phyloP scores from a whole-genome alignment of 768 basidiomycete genomes.

The Lepiota venenata region DNA sequence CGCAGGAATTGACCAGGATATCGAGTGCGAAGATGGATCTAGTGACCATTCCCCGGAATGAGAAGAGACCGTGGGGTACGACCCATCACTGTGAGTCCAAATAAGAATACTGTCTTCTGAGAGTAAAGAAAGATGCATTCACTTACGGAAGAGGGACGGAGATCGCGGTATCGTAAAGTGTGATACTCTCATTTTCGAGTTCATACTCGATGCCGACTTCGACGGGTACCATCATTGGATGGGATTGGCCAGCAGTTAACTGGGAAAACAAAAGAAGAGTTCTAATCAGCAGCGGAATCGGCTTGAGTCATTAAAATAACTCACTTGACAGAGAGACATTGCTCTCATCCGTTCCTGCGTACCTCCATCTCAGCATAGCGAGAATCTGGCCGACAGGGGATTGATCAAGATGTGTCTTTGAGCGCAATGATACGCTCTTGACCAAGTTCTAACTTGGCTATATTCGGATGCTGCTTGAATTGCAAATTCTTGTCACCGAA shows the following conservation, averaged over 20 bases:
- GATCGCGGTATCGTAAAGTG: slow-evolving; percentile 81
- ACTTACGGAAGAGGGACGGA: slow-evolving; percentile 92
- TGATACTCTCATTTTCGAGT: slow-evolving; percentile 80
- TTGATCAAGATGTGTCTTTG: slow-evolving; percentile 78
- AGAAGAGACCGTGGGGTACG: slow-evolving; percentile 81
- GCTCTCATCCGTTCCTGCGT: slow-evolving; percentile 87
- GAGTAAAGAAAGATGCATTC: not conserved
- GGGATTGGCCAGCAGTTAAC: slow-evolving; percentile 98
- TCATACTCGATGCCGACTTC: slow-evolving; percentile 98
- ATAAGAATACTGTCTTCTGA: not conserved
- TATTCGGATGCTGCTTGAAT: slow-evolving; percentile 97
- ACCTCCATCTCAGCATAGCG: slow-evolving; percentile 90
- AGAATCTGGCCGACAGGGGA: slow-evolving; percentile 88
- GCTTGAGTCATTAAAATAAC: slow-evolving; percentile 22
- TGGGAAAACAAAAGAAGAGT: slow-evolving; percentile 22
- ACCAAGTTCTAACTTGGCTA: slow-evolving; percentile 77
- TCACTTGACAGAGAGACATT: slow-evolving; percentile 88
- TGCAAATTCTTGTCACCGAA: slow-evolving; percentile 69
- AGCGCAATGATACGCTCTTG: slow-evolving; percentile 66
- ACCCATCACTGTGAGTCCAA: slow-evolving; percentile 51
- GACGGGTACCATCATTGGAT: slow-evolving; percentile 85
- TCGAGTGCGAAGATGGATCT: slow-evolving; percentile 72
- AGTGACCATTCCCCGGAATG: slow-evolving; percentile 80
- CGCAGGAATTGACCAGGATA: slow-evolving; percentile 81
- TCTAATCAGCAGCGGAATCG: slow-evolving; percentile 2